A percentile compares a stretch with the other conserved stretches of the same genome.
phyloP scores from a whole-genome alignment of 208 protist genomes.

The Vickermania ingenoplastis region DNA sequence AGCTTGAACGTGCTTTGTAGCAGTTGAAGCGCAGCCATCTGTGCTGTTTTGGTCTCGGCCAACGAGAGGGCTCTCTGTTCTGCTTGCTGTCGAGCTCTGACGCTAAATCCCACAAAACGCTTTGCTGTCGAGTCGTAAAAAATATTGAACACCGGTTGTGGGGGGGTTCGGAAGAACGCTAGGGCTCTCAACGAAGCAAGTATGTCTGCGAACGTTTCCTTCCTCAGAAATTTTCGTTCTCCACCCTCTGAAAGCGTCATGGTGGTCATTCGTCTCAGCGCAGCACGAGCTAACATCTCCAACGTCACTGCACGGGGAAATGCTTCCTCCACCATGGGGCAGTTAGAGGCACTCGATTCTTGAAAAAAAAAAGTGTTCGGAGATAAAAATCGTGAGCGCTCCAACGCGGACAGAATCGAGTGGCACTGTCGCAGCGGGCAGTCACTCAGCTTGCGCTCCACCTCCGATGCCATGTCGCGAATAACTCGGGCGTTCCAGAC shows the following conservation, averaged over 20 bases:
- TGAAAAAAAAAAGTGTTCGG: slow-evolving; percentile 12
- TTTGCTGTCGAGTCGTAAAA: slow-evolving; percentile 25
- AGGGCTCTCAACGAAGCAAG: slow-evolving; percentile 29
- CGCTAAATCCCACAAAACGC: slow-evolving; percentile 5
- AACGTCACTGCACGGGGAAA: slow-evolving; percentile 6
- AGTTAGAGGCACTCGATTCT: slow-evolving; percentile 17
- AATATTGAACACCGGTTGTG: slow-evolving; percentile 61
- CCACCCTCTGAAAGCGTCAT: slow-evolving; percentile 18
- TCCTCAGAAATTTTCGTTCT: slow-evolving; percentile 19
- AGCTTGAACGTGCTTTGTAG: neutral
- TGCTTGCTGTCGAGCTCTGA: neutral
- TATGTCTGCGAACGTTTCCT: slow-evolving; percentile 29
- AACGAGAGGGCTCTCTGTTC: neutral
- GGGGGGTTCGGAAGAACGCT: slow-evolving; percentile 47
- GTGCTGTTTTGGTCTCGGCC: neutral
- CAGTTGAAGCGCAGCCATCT: neutral
- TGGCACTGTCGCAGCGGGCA: slow-evolving; percentile 53
- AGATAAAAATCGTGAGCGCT: slow-evolving; percentile 47
- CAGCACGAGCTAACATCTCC: slow-evolving; percentile 16
- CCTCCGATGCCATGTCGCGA: slow-evolving; percentile 22
- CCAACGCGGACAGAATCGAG: slow-evolving; percentile 44
- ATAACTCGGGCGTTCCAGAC: slow-evolving; percentile 66
- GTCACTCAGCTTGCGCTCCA: slow-evolving; percentile 17
- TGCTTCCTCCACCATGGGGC: neutral
- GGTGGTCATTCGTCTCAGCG: slow-evolving; percentile 42